Base-by-base conservation (phyloP, 2,329 filamentous ascomycete genomes). In the Didymella pomorum region DNA sequence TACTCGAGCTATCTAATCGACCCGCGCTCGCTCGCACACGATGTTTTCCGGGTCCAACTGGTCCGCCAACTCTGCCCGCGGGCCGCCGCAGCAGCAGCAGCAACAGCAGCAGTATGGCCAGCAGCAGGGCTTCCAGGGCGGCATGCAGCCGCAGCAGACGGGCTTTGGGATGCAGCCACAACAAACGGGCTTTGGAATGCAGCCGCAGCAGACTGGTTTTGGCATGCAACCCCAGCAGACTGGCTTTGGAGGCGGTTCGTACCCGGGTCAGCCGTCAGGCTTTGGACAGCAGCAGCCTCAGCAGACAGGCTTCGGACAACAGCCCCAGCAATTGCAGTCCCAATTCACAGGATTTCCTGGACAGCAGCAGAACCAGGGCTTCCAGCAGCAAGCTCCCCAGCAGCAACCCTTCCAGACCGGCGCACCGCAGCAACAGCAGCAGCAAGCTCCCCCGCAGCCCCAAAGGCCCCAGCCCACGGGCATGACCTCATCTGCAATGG, bases 11-110 rank as follows among this genome's bases (percentile, higher is more conserved):
- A 52, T 52, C 49, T 53, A 59, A 61, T 61, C 62, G 56, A 64
- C 62, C 56, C 62, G 66, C 66, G 68, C 64, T 26, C 58, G 43
- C 60, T 61, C 62, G 63, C 61, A 59, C 70, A 75, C 72, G 79
- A 97, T 97, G 94, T 98, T 92, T 81, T 95, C 92, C 67, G 92
- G 89, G 77, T 91, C 92, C 67, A 96, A 91, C 82, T 89, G 91
- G 65, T 97, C 89, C 79, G 86, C 84, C 77, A 92, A 89, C 75
- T 89, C 84, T 82, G 86, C 89, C 76, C 90, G 88, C 60, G 51
- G 51, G 62, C 90, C 90, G 48, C 87, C 87, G 64, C 77, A 78
- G 69, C 78, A 76, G 68, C 69, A 82, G 78, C 75, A 80, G 65
- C 79, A 80, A 66, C 83, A 83, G 69, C 81, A 69, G 56, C 58